A percentile compares a stretch with the other conserved stretches of the same genome.
Conservation (phyloP, 2,329 filamentous ascomycete species). For the Penicillium verrucosum region DNA sequence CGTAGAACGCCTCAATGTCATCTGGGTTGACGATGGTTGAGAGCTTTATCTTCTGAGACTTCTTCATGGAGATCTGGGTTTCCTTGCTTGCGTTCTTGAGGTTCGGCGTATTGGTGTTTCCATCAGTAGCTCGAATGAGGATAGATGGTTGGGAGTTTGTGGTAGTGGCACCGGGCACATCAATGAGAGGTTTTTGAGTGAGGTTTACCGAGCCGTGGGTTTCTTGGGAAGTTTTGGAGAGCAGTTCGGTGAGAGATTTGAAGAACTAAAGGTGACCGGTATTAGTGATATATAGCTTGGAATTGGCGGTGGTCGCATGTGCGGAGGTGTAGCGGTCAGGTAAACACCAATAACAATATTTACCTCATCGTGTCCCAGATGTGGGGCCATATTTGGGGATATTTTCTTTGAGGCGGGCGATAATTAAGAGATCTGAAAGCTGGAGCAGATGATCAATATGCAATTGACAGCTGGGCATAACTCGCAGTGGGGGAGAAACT, state of each 20-base stretch:
- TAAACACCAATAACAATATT: constrained; percentile 1
- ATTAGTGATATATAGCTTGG: constrained; percentile 13
- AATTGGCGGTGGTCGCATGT: constrained; percentile 12
- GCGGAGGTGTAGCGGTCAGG: background rate
- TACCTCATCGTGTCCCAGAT: constrained; percentile 45
- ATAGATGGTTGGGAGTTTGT: constrained; percentile 68
- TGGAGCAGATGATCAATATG: constrained; percentile 8
- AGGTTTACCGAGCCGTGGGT: constrained; percentile 45
- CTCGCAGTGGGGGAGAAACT: constrained; percentile 21
- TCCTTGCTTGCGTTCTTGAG: constrained; percentile 32
- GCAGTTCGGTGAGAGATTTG: constrained; percentile 38
- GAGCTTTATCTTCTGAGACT: constrained; percentile 67
- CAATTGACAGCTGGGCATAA: constrained; percentile 14
- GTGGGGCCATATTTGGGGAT: constrained; percentile 30
- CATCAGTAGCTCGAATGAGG: constrained; percentile 80
- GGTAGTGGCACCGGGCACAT: constrained; percentile 33
- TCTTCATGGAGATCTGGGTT: constrained; percentile 38
- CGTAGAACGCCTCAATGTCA: constrained; percentile 76
- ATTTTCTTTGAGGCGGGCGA: background rate
- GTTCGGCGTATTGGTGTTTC: constrained; percentile 55
- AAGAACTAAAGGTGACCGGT: constrained; percentile 39
- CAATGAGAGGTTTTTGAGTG: constrained; percentile 41
- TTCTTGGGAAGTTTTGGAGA: constrained; percentile 39
- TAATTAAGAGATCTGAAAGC: constrained; percentile 3
- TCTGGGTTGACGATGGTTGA: constrained; percentile 77